Conservation (phyloP, 1,284 basidiomycete species). For the Sparassis latifolia region DNA sequence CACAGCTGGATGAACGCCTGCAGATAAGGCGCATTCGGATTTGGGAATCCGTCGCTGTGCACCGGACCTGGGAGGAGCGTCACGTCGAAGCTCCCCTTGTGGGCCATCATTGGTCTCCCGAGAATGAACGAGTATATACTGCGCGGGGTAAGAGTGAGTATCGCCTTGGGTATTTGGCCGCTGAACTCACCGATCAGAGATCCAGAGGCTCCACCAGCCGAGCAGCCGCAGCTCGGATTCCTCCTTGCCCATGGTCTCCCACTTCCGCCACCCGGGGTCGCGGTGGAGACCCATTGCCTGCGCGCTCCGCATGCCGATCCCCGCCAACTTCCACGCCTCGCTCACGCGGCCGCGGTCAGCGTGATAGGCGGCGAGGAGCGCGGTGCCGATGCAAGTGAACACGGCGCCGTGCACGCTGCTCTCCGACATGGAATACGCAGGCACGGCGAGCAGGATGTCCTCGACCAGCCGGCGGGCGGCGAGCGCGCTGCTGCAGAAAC, state of each 20-base stretch:
- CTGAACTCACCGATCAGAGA: conserved; percentile 37
- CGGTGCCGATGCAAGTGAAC: conserved; percentile 39
- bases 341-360: conserved; percentile 40
- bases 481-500: conserved; percentile 38
- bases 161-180: too few relatives aligned
- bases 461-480: conserved; percentile 40
- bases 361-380: conserved; percentile 40
- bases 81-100: conserved; percentile 32
- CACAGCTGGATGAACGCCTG: conserved; percentile 32
- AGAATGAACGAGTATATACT: conserved; percentile 40
- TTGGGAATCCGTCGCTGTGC: conserved; percentile 30
- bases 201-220: conserved; percentile 44
- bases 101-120: conserved; percentile 39
- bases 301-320: conserved; percentile 37
- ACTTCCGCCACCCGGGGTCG: conserved; percentile 40
- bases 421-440: conserved; percentile 30
- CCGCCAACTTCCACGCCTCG: conserved; percentile 49
- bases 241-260: conserved; percentile 42
- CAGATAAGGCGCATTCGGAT: conserved; percentile 31
- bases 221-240: conserved; percentile 37
- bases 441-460: conserved; percentile 34
- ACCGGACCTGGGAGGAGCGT: conserved; percentile 24
- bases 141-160: conserved; percentile 8
- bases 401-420: conserved; percentile 41
- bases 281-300: conserved; percentile 46